These are phyloP conservation scores for Leccinum rimulosum DNA, from an alignment of 768 basidiomycete species.

Conservation along the genomic window DNA sequence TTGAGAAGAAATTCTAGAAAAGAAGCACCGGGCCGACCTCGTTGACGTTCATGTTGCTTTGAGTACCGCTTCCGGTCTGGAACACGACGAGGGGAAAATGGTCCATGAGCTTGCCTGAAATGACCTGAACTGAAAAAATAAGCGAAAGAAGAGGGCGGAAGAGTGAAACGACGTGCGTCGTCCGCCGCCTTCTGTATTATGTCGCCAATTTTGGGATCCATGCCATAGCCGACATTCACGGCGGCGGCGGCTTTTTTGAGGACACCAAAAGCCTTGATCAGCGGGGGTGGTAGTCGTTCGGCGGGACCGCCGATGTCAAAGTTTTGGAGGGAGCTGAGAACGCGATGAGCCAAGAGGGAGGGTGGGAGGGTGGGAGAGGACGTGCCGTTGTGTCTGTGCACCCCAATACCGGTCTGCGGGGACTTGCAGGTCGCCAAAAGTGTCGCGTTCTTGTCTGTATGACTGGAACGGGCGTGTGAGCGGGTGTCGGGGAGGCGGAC, in stretches of 20 bases:
- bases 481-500: background rate
- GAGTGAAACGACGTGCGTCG: slow-evolving; percentile 54
- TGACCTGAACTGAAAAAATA: slow-evolving; percentile 58
- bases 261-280: slow-evolving; percentile 97
- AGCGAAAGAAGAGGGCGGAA: background rate
- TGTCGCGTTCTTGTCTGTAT: slow-evolving; percentile 84
- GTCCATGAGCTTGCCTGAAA: slow-evolving; percentile 89
- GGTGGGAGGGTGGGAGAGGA: background rate
- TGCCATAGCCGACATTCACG: slow-evolving; percentile 87
- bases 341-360: slow-evolving; percentile 9
- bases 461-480: slow-evolving; percentile 38
- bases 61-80: slow-evolving; percentile 98
- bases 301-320: slow-evolving; percentile 97
- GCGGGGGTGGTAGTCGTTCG: slow-evolving; percentile 90
- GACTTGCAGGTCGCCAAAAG: slow-evolving; percentile 93
- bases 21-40: slow-evolving; percentile 53
- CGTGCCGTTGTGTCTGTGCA: slow-evolving; percentile 92
- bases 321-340: slow-evolving; percentile 81
- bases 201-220: slow-evolving; percentile 82
- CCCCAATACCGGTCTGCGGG: slow-evolving; percentile 93
- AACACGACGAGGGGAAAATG: slow-evolving; percentile 99
- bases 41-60: slow-evolving; percentile 99
- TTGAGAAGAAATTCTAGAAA: background rate
- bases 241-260: slow-evolving; percentile 95
- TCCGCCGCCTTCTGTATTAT: slow-evolving; percentile 94